Evolutionary conservation across 202 grass and related monocot genomes (phyloP), one percentile per base, ranked within the genome.

Genomic region (Miscanthus sacchariflorus): DNA sequence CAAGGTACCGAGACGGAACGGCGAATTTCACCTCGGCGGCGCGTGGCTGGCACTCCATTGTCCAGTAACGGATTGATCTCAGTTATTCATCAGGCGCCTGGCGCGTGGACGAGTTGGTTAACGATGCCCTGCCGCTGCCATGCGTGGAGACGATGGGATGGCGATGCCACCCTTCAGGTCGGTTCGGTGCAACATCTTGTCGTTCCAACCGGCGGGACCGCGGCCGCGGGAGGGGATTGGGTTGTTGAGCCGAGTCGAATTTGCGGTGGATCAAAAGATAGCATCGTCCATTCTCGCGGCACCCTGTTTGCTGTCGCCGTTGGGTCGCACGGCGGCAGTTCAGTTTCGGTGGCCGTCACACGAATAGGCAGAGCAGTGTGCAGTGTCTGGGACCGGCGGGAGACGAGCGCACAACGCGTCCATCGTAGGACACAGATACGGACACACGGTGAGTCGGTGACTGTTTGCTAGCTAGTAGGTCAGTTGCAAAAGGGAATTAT

Each of bases 141-240:
- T 63, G 30, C 48, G 30, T 33, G 28, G 66, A 68, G 6, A 36
- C 30, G 30, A 33, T 10, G 46, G 8, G 74, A 19, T 25, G 25
- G 46, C 74, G 74, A 77, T 38, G 68, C 72, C 11, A 17, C 50
- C 28, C 27, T 23, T 24, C 7, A 39, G 19, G 33, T 61, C 30
- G 33, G 52, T 15, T 39, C 33, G 76, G 76, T 78, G 76, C 30
- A 78, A 39, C 76, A 40, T 78, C 76, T 38, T 36, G 52, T 39
- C 76, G 50, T 54, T 33, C 45, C 18, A 33, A 33, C 75, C 17
- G 46, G 14, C 14, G 50, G 50, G 6, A 50, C 24, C 72, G 25
- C 44, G 25, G 15, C 24, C 72, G 25, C 44, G 25, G 15, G 4
- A 23, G 24, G 72, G 48, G 48, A 50, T 5, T 50, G 48, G 13